A percentile compares a stretch with the other conserved stretches of the same genome.
These are phyloP conservation scores for Brassica nigra DNA, from an alignment of 345 rosid genomes.

Conservation along the genomic window DNA sequence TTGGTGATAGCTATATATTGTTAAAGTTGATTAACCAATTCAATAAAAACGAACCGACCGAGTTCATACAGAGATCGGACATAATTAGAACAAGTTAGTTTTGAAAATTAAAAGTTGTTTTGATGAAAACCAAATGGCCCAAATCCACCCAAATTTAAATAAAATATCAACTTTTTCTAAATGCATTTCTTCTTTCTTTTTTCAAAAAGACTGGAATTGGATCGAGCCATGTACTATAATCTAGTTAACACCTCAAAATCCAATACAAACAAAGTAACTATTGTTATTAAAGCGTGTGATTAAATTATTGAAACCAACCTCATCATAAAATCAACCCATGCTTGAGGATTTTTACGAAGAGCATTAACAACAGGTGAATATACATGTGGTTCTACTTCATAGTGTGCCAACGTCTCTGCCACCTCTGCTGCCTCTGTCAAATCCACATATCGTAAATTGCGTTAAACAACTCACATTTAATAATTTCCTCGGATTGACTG, in stretches of 20 bases:
- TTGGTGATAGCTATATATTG: background rate
- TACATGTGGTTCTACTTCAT: constrained; percentile 79
- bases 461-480: background rate
- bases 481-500: background rate
- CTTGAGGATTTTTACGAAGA: constrained; percentile 79
- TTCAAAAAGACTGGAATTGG: background rate
- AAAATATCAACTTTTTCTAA: background rate
- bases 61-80: background rate
- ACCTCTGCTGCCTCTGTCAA: constrained; percentile 94
- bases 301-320: constrained; percentile 48
- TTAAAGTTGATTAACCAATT: background rate
- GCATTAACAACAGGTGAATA: constrained; percentile 84
- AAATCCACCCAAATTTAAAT: background rate
- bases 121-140: background rate
- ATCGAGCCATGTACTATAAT: constrained; percentile 8
- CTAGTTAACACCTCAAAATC: background rate
- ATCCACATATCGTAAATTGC: background rate
- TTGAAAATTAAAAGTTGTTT: background rate
- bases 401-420: constrained; percentile 77
- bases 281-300: background rate
- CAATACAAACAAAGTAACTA: background rate
- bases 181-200: background rate
- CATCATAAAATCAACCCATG: constrained; percentile 99
- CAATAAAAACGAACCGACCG: background rate
- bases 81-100: background rate